phyloP scores from a whole-genome alignment of 2,329 filamentous ascomycete species.

The Torrubiella hemipterigena region DNA sequence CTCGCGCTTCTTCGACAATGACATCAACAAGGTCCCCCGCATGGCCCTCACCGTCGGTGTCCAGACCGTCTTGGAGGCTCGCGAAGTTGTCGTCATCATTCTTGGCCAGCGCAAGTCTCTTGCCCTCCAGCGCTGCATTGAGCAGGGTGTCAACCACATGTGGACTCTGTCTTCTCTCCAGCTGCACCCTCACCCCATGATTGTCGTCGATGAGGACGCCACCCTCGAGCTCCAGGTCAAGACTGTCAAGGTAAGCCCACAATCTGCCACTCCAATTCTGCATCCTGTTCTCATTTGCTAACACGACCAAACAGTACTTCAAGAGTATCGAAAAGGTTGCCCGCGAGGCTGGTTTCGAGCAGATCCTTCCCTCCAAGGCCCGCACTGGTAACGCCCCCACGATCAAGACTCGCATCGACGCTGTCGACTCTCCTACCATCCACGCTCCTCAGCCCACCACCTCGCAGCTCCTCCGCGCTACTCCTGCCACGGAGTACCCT shows the following conservation, averaged over 20 bases:
- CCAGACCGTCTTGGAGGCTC: slow-evolving; percentile 68
- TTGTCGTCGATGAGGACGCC: slow-evolving; percentile 74
- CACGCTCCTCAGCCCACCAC: slow-evolving; percentile 43
- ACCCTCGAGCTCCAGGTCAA: slow-evolving; percentile 63
- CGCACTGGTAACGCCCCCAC: slow-evolving; percentile 35
- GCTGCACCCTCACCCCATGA: slow-evolving; percentile 68
- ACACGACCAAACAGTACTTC: slow-evolving; percentile 40
- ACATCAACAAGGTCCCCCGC: slow-evolving; percentile 61
- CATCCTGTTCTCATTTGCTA: neutral
- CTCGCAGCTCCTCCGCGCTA: slow-evolving; percentile 39
- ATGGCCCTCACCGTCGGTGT: slow-evolving; percentile 81
- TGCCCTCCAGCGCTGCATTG: slow-evolving; percentile 68
- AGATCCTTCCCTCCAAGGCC: slow-evolving; percentile 43
- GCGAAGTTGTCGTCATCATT: slow-evolving; percentile 74
- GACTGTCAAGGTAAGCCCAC: slow-evolving; percentile 45
- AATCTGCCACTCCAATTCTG: neutral
- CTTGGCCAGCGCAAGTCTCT: slow-evolving; percentile 70
- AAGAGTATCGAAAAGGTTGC: slow-evolving; percentile 59
- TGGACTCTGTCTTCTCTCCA: slow-evolving; percentile 78
- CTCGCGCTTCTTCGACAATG: slow-evolving; percentile 70
- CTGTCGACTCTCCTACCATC: slow-evolving; percentile 32
- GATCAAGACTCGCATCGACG: slow-evolving; percentile 28
- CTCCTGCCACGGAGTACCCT: slow-evolving; percentile 42
- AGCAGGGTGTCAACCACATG: slow-evolving; percentile 79
- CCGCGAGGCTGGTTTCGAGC: slow-evolving; percentile 41